Evolutionary conservation across 2,329 filamentous ascomycete species (phyloP).

Genomic region (Sarocladiaceae sp.): DNA sequence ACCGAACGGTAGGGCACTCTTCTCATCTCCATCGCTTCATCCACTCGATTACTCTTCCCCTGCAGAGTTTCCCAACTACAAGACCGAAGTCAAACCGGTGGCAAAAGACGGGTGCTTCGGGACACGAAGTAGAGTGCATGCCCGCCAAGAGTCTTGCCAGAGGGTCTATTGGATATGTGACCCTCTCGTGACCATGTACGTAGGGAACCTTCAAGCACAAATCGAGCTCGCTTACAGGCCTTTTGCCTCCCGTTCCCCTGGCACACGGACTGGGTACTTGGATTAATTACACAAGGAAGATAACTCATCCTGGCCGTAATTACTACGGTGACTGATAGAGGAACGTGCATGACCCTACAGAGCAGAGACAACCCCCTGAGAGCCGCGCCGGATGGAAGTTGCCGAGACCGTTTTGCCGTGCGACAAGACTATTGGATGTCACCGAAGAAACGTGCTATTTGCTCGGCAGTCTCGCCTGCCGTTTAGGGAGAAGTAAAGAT

Average conservation of each 20-base stretch:
- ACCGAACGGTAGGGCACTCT: too few relatives aligned
- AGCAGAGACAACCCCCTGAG: background rate
- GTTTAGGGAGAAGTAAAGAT: background rate
- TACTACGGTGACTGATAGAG: too few relatives aligned
- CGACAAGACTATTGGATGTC: background rate
- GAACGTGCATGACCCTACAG: background rate
- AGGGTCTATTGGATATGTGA: background rate
- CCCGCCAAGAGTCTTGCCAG: background rate
- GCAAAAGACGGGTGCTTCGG: background rate
- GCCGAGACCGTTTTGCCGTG: background rate
- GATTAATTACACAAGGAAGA: background rate
- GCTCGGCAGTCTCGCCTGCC: background rate
- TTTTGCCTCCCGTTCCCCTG: background rate
- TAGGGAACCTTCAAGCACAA: background rate
- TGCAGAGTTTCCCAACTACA: background rate
- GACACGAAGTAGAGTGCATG: slow-evolving; percentile 3
- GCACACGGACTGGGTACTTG: background rate
- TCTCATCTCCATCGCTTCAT: background rate
- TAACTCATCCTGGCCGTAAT: too few relatives aligned
- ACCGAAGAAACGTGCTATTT: background rate
- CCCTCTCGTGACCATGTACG: background rate
- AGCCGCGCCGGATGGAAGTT: slow-evolving; percentile 7
- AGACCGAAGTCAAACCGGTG: background rate
- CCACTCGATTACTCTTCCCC: background rate
- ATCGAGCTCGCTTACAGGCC: background rate